Base-by-base conservation (phyloP, 192 early-diverging fungal genomes). In the Coemansia reversa region DNA sequence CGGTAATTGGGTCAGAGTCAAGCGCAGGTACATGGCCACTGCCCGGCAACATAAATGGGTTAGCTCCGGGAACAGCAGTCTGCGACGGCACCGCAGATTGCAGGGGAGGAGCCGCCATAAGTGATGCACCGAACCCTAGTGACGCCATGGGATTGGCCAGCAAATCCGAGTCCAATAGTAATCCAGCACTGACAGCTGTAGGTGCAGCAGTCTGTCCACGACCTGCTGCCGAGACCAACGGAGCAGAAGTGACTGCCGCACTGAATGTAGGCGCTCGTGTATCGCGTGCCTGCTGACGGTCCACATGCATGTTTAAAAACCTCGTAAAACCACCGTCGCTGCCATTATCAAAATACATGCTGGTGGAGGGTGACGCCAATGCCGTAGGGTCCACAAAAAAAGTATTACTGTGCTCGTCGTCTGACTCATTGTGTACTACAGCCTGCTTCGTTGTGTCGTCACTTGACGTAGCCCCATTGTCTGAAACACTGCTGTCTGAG, bases 271-370 rank as follows among this genome's bases (percentile, higher is more conserved):
- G 35, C 6, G 35, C 12, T 9, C 35, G 35, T 9, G 35, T 39
- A 11, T 11, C 35, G 9, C 9, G 35, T 9, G 35, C 9, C 51
- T 75, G 66, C 55, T 82, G 79, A 35, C 67, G 65, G 65, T 82
- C 67, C 9, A 82, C 79, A 35, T 82, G 79, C 63, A 82, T 69
- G 19, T 75, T 74, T 68, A 82, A 29, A 58, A 82, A 82, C 16
- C 79, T 63, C 24, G 79, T 82, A 27, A 82, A 82, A 1, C 79
- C 79, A 51, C 79, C 79, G 53, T 82, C 79, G 0, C 79, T 75
- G 55, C 79, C 79, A 49, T 82, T 75, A 63, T 76, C 79, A 70
- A 82, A 76, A 51, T 74, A 82, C 75, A 73, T 70, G 32, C 70
- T 73, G 58, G 69, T 66, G 55, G 66, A 65, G 20, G 22, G 14